Conservation (phyloP, 2,329 filamentous ascomycete genomes). For the Beauveria rudraprayagi region DNA sequence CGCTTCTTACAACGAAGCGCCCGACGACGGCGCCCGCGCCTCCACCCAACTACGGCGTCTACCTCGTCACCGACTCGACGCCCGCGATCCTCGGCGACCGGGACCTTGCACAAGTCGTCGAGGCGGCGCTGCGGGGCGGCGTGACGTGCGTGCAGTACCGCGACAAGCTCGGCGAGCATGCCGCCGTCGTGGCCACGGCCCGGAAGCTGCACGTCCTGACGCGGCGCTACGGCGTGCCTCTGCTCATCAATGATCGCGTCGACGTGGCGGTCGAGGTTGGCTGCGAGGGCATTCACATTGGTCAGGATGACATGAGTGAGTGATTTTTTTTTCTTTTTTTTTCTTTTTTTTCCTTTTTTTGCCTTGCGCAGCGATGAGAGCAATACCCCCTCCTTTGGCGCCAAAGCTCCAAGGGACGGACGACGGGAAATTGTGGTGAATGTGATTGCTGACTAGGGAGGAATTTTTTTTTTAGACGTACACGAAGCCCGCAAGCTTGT, state of each 20-base stretch:
- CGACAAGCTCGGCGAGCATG: slow-evolving; percentile 76
- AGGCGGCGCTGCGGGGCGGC: slow-evolving; percentile 67
- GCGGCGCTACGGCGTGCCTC: slow-evolving; percentile 57
- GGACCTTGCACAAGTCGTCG: slow-evolving; percentile 65
- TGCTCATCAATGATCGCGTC: slow-evolving; percentile 88
- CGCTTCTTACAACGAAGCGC: slow-evolving; percentile 5
- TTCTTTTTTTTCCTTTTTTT: neutral
- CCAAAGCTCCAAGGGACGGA: no score
- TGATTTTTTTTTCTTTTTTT: neutral
- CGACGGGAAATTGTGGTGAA: no score
- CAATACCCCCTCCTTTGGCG: no score
- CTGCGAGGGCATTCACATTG: slow-evolving; percentile 88
- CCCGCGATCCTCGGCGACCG: slow-evolving; percentile 66
- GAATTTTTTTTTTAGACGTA: slow-evolving; percentile 14
- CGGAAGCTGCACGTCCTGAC: slow-evolving; percentile 65
- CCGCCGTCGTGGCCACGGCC: slow-evolving; percentile 61
- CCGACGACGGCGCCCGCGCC: slow-evolving; percentile 24
- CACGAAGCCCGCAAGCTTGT: slow-evolving; percentile 60
- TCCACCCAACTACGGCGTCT: slow-evolving; percentile 67
- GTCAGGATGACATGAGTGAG: slow-evolving; percentile 81
- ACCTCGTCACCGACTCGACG: slow-evolving; percentile 92
- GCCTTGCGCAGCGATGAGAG: no score
- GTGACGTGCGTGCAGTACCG: slow-evolving; percentile 84
- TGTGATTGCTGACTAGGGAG: neutral
- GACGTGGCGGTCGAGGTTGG: slow-evolving; percentile 80